A percentile compares a stretch with the other conserved stretches of the same genome.
These are phyloP conservation scores for Brassica incana DNA, from an alignment of 345 rosid genomes.

Conservation along the genomic window DNA sequence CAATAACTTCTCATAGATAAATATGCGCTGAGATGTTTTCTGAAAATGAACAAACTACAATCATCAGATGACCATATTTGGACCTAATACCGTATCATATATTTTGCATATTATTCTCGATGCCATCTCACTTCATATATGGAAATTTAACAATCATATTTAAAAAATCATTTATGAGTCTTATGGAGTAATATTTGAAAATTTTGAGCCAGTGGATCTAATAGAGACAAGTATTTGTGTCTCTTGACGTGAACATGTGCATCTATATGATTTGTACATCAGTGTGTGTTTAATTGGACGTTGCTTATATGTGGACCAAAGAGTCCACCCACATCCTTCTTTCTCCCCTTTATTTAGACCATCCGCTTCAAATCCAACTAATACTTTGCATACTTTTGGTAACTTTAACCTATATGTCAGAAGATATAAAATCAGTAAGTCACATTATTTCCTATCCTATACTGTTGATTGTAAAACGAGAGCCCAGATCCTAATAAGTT, in stretches of 20 bases:
- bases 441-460: not conserved
- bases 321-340: slow-evolving; percentile 9
- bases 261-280: slow-evolving; percentile 12
- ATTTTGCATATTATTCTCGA: not conserved
- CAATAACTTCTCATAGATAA: not conserved
- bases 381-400: not conserved
- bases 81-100: not conserved
- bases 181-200: not conserved
- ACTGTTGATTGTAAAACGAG: not conserved
- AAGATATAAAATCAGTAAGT: not conserved
- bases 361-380: slow-evolving; percentile 20
- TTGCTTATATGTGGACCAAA: slow-evolving; percentile 30
- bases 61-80: not conserved
- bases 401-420: not conserved
- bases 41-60: not conserved
- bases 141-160: not conserved
- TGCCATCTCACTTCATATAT: not conserved
- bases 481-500: too few relatives aligned
- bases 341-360: slow-evolving; percentile 14
- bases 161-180: not conserved
- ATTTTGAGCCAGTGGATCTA: slow-evolving; percentile 14
- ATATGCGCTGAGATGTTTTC: not conserved
- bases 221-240: slow-evolving; percentile 17
- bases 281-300: slow-evolving; percentile 23
- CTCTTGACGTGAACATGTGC: slow-evolving; percentile 12